Percentiles rank a stretch among this genome's conserved stretches.
These are phyloP conservation scores for Podila verticillata DNA, from an alignment of 192 early-diverging fungal species.

Conservation along the genomic window DNA sequence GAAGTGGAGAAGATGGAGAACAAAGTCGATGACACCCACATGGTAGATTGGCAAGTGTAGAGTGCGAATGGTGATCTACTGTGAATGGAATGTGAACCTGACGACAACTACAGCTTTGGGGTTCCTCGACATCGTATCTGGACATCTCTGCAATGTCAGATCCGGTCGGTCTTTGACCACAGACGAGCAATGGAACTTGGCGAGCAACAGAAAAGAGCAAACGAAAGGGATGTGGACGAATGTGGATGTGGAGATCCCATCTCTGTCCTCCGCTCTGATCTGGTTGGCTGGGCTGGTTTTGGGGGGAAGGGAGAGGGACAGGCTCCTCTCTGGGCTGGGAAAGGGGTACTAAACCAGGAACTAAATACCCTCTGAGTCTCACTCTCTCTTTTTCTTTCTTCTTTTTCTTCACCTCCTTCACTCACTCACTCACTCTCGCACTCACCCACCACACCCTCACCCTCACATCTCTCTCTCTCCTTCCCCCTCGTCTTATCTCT, in stretches of 20 bases:
- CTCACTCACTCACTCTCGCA: background rate
- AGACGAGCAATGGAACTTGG: too few species aligned
- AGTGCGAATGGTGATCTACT: background rate
- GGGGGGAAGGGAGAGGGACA: background rate
- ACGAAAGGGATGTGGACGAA: too few species aligned
- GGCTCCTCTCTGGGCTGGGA: too few species aligned
- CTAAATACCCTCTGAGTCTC: background rate
- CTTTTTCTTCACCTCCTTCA: constrained; percentile 16
- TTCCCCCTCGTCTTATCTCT: background rate
- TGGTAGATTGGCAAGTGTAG: too few species aligned
- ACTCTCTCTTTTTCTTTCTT: constrained; percentile 9
- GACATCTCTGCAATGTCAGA: too few species aligned
- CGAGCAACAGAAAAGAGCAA: too few species aligned
- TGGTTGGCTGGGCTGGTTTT: background rate
- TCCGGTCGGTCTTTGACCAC: too few species aligned
- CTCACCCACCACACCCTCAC: background rate
- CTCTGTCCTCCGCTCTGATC: background rate
- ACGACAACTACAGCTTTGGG: too few species aligned
- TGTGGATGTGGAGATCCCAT: background rate
- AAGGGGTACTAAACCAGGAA: too few species aligned
- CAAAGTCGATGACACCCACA: background rate
- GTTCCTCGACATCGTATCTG: too few species aligned
- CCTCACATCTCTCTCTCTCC: background rate
- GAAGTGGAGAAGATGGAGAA: background rate
- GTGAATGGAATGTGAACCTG: background rate